Base-by-base conservation (phyloP, 2,329 filamentous ascomycete genomes). In the Claviceps africana region DNA sequence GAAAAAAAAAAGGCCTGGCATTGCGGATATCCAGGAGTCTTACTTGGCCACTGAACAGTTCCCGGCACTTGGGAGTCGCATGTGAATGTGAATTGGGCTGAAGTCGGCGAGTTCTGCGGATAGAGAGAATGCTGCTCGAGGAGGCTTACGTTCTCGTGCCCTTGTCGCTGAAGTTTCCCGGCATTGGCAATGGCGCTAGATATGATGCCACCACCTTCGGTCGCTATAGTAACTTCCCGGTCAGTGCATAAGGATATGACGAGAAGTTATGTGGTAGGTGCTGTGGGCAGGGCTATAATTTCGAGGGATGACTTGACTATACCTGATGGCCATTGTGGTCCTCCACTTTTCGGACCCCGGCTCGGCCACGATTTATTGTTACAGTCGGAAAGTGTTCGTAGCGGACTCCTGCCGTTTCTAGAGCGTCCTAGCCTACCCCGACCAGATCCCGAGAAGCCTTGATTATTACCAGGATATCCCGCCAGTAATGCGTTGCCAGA, bases 61-160 rank as follows among this genome's bases (percentile, higher is more conserved):
- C 85, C 88, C 1, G 87, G 83, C 39, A 89, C 88, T 64, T 93
- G 88, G 1, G 90, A 91, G 61, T 94, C 87, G 67, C 89, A 96
- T 13, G 88, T 95, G 64, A 98, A 98, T 10, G 93, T 98, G 65
- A 98, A 98, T 60, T 96, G 88, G 0, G 86, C 85, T 53, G 89
- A 88, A 6, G 84, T 79, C 4, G 86, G 81, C 37, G 77, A 81
- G 4, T 78, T 64, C 60, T 79, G 83, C 53, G 74, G 73, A 6
- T 74, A 68, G 19, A 77, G 71, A 9, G 64, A 62, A 65, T 85
- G 81, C 63, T 88, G 85, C 53, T 88, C 83, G 48, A 94, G 70
- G 54, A 90, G 75, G 65, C 85, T 91, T 56, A 84, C 75, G 67
- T 88, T 93, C 63, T 91, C 86, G 63, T 88, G 83, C 15, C 83